phyloP scores from a whole-genome alignment of 371 early-diverging fungal species.

The Haplosporangium sp. region DNA sequence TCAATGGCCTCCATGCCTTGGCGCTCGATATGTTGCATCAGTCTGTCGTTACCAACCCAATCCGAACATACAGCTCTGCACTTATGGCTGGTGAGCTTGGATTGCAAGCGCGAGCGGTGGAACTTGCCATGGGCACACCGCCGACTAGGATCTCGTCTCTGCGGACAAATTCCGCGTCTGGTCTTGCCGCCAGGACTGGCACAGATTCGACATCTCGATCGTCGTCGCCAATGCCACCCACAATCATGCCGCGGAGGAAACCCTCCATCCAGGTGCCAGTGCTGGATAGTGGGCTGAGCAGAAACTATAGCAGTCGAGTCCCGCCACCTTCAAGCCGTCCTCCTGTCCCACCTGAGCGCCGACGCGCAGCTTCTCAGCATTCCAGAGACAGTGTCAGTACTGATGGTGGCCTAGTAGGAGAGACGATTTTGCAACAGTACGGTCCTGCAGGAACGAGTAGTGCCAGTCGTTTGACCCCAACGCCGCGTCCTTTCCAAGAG shows the following conservation, averaged over 20 bases:
- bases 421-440: conserved; percentile 33
- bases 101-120: conserved; percentile 41
- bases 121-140: conserved; percentile 22
- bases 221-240: neutral
- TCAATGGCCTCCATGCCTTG: conserved; percentile 46
- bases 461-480: neutral
- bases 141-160: neutral
- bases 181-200: neutral
- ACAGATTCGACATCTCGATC: neutral
- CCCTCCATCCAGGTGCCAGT: conserved; percentile 3
- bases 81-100: conserved; percentile 50
- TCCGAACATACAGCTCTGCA: conserved; percentile 37
- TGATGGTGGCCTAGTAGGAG: conserved; percentile 29
- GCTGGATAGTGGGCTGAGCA: conserved; percentile 25
- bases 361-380: conserved; percentile 14
- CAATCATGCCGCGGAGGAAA: neutral
- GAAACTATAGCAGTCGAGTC: conserved; percentile 23
- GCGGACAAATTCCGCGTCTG: neutral
- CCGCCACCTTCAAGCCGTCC: conserved; percentile 32
- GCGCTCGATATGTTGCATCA: conserved; percentile 43
- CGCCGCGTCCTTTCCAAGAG: neutral
- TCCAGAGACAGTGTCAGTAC: conserved; percentile 46
- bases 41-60: conserved; percentile 19
- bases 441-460: neutral
- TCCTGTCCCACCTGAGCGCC: conserved; percentile 23